Conservation (phyloP, 352 stramenopile species). For the Phytopythium sindhum region DNA sequence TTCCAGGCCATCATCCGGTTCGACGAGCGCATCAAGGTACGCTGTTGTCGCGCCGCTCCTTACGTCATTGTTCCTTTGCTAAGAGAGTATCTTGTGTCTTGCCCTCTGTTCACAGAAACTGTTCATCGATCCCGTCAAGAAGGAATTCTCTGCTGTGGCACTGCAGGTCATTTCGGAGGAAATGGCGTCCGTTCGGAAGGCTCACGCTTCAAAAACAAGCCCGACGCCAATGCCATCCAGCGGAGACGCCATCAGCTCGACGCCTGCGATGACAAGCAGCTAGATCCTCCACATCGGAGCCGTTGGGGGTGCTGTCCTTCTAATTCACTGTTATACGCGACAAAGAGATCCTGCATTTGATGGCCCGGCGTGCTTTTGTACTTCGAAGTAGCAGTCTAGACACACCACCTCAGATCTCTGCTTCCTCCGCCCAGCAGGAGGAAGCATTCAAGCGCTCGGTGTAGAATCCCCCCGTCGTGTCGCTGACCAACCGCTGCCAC, state of each 20-base stretch:
- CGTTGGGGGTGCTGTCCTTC: not conserved
- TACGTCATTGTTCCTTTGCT: not conserved
- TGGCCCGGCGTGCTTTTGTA: not conserved
- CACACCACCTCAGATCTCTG: not conserved
- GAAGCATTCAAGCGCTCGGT: not conserved
- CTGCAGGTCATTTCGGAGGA: slow-evolving; percentile 55
- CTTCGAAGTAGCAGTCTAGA: too few species aligned
- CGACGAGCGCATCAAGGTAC: slow-evolving; percentile 79
- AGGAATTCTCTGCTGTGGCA: slow-evolving; percentile 70
- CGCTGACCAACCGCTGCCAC: not conserved
- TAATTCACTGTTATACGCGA: not conserved
- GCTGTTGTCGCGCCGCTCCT: not conserved
- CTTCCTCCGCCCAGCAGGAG: not conserved
- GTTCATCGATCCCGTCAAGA: slow-evolving; percentile 78
- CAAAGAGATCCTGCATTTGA: not conserved
- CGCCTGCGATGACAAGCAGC: not conserved
- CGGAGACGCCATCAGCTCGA: not conserved
- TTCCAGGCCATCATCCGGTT: slow-evolving; percentile 80
- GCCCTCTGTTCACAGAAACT: slow-evolving; percentile 53
- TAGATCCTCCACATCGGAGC: not conserved
- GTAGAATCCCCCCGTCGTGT: slow-evolving; percentile 7
- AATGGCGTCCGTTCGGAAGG: slow-evolving; percentile 49
- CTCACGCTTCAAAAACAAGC: slow-evolving; percentile 26
- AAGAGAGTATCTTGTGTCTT: not conserved
- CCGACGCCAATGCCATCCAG: not conserved